Base-by-base conservation (phyloP, 2,329 filamentous ascomycete species). In the Cercospora sp. region DNA sequence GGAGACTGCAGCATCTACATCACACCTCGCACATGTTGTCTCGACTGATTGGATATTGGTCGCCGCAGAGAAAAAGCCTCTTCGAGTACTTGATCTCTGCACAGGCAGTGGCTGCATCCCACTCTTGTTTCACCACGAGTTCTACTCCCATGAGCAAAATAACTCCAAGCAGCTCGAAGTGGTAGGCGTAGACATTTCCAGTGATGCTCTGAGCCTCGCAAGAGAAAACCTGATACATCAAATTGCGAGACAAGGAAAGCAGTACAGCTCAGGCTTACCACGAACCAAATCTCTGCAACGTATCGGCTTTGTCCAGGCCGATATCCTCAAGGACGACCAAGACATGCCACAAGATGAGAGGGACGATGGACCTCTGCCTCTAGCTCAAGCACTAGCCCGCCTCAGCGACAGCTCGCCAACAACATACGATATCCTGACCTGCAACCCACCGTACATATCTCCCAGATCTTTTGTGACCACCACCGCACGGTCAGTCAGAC, bases 401-500 rank as follows among this genome's bases (percentile, higher is more conserved):
- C 30, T 73, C 2, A 36, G 51, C 26, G 28, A 60, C 28, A 65
- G 48, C 28, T 18, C 23, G 13, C 57, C 28, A 3, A 51, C 67
- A 8, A 61, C 31, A 8, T 73, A 72, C 55, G 76, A 96, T 69
- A 80, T 98, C 3, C 80, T 99, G 1, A 86, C 95, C 40, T 91
- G 91, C 1, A 99, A 99, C 75, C 95, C 95, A 16, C 95, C 95
- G 0, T 98, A 98, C 78, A 90, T 98, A 61, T 96, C 93, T 1
- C 81, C 83, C 0, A 72, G 77, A 3, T 87, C 86, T 7, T 93
- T 91, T 74, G 79, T 84, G 45, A 84, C 80, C 45, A 86, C 87
- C 18, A 93, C 90, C 1, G 83, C 85, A 1, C 86, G 89, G 28
- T 94, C 91, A 12, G 94, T 97, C 31, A 87, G 93, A 16, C 88